Percentiles rank a stretch among this genome's conserved stretches.
Conservation (phyloP, 352 stramenopile species). For the Globisporangium solare region DNA sequence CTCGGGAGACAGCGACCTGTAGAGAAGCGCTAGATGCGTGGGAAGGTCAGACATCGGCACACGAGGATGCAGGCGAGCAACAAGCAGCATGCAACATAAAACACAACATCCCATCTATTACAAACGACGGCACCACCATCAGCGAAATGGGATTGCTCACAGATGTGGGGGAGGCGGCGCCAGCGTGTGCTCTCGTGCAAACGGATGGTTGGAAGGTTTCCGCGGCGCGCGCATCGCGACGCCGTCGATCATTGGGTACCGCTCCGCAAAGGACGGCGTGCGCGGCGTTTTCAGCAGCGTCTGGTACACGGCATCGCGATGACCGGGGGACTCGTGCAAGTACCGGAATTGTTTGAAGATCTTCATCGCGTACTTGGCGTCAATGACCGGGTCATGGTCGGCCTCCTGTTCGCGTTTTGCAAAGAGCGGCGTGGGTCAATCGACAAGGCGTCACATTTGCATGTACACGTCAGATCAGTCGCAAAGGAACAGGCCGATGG, state of each 20-base stretch:
- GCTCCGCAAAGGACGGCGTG: slow-evolving; percentile 78
- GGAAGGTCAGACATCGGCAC: slow-evolving; percentile 13
- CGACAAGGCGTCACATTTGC: neutral
- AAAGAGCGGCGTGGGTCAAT: neutral
- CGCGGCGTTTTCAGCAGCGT: slow-evolving; percentile 78
- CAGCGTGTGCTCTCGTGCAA: slow-evolving; percentile 16
- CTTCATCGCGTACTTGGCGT: slow-evolving; percentile 88
- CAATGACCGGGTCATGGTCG: slow-evolving; percentile 82
- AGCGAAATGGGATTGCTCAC: slow-evolving; percentile 1
- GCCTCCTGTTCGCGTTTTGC: slow-evolving; percentile 31
- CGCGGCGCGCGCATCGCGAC: slow-evolving; percentile 71
- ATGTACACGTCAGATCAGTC: neutral
- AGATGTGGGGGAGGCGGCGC: slow-evolving; percentile 2
- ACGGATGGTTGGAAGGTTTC: slow-evolving; percentile 46
- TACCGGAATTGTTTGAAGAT: slow-evolving; percentile 84
- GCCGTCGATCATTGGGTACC: slow-evolving; percentile 79
- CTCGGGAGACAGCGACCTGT: slow-evolving; percentile 66
- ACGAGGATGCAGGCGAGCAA: neutral
- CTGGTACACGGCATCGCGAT: slow-evolving; percentile 77
- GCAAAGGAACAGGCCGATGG: neutral
- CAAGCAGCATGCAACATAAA: neutral
- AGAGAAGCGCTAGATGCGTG: slow-evolving; percentile 7
- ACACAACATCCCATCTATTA: slow-evolving; percentile 17
- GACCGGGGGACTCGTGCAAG: slow-evolving; percentile 68
- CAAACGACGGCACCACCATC: slow-evolving; percentile 1